Percentiles rank a stretch among this genome's conserved stretches.
Evolutionary conservation across 2,329 filamentous ascomycete species (phyloP).

Genomic region (Ramichloridium luteum): DNA sequence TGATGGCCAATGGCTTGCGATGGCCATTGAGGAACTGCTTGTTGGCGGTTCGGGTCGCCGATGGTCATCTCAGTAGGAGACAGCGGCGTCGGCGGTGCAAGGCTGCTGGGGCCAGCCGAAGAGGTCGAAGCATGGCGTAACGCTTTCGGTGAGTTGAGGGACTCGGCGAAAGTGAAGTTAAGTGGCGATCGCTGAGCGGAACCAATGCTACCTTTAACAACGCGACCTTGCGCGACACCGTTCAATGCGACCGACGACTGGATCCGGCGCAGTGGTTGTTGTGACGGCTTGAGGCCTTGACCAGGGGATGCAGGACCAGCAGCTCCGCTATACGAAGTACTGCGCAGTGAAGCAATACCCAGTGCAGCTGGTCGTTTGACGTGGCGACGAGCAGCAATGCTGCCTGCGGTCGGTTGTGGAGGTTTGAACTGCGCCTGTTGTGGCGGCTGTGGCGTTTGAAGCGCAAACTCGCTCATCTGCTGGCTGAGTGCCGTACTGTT

Average conservation of each 20-base stretch:
- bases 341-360: slow-evolving; percentile 30
- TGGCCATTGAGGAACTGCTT: slow-evolving; percentile 31
- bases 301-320: slow-evolving; percentile 30
- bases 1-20: slow-evolving; percentile 24
- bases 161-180: slow-evolving; percentile 34
- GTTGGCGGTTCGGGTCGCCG: slow-evolving; percentile 11
- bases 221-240: slow-evolving; percentile 30
- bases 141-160: slow-evolving; percentile 35
- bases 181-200: slow-evolving; percentile 39
- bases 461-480: slow-evolving; percentile 25
- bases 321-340: slow-evolving; percentile 26
- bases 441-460: slow-evolving; percentile 22
- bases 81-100: slow-evolving; percentile 37
- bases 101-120: slow-evolving; percentile 22
- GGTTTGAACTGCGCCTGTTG: slow-evolving; percentile 25
- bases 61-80: slow-evolving; percentile 31
- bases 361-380: slow-evolving; percentile 30
- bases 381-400: slow-evolving; percentile 29
- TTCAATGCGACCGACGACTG: slow-evolving; percentile 35
- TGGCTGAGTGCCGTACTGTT: slow-evolving; percentile 23
- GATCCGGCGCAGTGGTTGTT: slow-evolving; percentile 45
- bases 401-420: slow-evolving; percentile 18
- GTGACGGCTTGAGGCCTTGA: slow-evolving; percentile 27
- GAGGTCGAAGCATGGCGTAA: slow-evolving; percentile 24
- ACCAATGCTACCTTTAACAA: slow-evolving; percentile 34